Percentiles rank a stretch among this genome's conserved stretches.
phyloP scores from a whole-genome alignment of 2,329 filamentous ascomycete genomes.

The Hysterium pulicare region DNA sequence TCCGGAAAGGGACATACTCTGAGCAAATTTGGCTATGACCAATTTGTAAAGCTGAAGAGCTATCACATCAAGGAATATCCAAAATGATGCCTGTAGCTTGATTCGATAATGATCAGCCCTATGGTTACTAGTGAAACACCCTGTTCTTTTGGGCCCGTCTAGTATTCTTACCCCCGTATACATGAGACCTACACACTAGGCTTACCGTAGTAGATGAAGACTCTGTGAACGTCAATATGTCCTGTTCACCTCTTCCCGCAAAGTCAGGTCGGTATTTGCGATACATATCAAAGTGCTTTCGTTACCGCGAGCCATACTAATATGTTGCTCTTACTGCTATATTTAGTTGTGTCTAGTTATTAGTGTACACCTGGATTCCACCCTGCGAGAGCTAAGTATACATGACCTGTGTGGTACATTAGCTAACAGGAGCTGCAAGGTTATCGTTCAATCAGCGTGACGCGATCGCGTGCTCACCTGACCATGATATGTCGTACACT shows the following conservation, averaged over 20 bases:
- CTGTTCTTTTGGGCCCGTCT: too few species aligned
- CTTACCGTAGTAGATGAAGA: too few species aligned
- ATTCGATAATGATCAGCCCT: conserved; percentile 10
- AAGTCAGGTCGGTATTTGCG: too few species aligned
- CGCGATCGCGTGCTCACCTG: conserved; percentile 21
- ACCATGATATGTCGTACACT: conserved; percentile 9
- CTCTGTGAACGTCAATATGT: too few species aligned
- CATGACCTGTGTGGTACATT: conserved; percentile 3
- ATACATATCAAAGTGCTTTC: too few species aligned
- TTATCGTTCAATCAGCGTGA: conserved; percentile 1
- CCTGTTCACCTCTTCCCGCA: too few species aligned
- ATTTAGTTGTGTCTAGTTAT: too few species aligned
- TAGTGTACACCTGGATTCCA: too few species aligned
- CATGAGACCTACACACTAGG: too few species aligned
- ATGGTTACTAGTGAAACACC: conserved; percentile 9
- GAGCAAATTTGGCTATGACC: conserved; percentile 87
- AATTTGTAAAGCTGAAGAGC: conserved; percentile 95
- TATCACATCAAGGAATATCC: conserved; percentile 83
- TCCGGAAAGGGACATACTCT: conserved; percentile 89
- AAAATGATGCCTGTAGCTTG: conserved; percentile 40
- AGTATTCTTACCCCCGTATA: too few species aligned
- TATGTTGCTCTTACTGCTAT: too few species aligned
- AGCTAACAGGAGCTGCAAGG: conserved; percentile 6
- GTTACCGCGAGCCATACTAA: too few species aligned
- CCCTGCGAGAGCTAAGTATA: conserved; percentile 5